phyloP scores from a whole-genome alignment of 805 yeast genomes.

The Wickerhamiella sorbophila region DNA sequence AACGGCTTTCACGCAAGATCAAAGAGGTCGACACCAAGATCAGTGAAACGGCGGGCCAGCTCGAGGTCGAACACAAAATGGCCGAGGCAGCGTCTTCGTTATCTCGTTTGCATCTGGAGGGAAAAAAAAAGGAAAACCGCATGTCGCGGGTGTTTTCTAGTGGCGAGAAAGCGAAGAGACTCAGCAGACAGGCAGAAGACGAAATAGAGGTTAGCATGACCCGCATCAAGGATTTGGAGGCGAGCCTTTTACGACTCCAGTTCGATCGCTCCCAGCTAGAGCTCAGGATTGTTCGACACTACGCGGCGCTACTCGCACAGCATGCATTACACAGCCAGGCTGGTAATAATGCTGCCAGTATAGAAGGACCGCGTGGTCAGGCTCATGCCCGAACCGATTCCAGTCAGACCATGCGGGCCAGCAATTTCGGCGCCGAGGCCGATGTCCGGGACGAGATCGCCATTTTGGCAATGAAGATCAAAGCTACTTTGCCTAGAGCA shows the following conservation, averaged over 20 bases:
- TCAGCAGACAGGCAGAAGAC: conserved; percentile 18
- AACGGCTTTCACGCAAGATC: conserved; percentile 11
- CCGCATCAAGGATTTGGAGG: conserved; percentile 12
- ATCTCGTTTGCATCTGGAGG: conserved; percentile 11
- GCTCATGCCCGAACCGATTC: not conserved
- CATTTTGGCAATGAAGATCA: not conserved
- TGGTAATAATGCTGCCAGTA: not conserved
- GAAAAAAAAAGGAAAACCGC: not conserved
- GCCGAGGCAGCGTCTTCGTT: conserved; percentile 18
- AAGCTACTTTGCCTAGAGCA: not conserved
- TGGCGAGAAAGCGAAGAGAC: conserved; percentile 9
- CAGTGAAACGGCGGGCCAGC: conserved; percentile 11
- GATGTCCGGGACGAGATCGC: not conserved
- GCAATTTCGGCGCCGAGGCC: not conserved
- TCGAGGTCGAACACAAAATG: conserved; percentile 18
- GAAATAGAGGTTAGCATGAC: conserved; percentile 12
- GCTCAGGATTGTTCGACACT: conserved; percentile 14
- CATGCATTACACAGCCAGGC: conserved; percentile 4
- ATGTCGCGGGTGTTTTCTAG: conserved; percentile 2
- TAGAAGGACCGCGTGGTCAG: not conserved
- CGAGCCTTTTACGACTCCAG: conserved; percentile 6
- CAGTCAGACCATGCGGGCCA: not conserved
- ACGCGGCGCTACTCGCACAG: conserved; percentile 16
- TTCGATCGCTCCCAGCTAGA: conserved; percentile 10
- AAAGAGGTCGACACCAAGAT: conserved; percentile 8